phyloP scores from a whole-genome alignment of 2,329 filamentous ascomycete species.

The Fusarium chlamydosporum region DNA sequence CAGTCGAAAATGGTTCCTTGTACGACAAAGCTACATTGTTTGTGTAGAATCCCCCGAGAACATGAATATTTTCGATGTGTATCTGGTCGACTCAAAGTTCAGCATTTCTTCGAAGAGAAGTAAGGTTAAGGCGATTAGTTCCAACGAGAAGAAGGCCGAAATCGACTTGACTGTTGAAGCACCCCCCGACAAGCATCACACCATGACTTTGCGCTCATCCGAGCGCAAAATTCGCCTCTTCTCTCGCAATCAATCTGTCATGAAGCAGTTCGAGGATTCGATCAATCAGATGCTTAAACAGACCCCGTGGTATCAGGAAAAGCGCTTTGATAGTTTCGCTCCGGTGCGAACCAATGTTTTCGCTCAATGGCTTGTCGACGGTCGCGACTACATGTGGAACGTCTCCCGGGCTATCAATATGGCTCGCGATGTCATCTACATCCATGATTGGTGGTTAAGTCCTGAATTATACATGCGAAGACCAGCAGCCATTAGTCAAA shows the following conservation, averaged over 20 bases:
- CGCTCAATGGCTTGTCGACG: conserved; percentile 97
- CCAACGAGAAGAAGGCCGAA: conserved; percentile 72
- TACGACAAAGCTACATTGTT: conserved; percentile 97
- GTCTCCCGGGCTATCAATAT: conserved; percentile 96
- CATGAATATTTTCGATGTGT: conserved; percentile 99
- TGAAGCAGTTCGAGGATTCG: conserved; percentile 94
- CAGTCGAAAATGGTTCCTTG: conserved; percentile 95
- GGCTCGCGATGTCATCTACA: conserved; percentile 97
- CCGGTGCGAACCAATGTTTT: conserved; percentile 89
- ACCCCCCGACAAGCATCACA: conserved; percentile 76
- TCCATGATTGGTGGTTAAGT: conserved; percentile 99
- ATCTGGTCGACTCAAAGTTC: conserved; percentile 93
- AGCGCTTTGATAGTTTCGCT: conserved; percentile 94
- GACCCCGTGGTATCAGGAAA: conserved; percentile 85
- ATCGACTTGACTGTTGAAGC: conserved; percentile 60
- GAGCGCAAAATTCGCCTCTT: conserved; percentile 93
- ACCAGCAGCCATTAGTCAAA: conserved; percentile 95
- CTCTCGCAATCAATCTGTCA: conserved; percentile 88
- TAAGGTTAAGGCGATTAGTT: conserved; percentile 65
- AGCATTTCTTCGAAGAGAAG: conserved; percentile 80
- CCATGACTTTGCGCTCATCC: conserved; percentile 87
- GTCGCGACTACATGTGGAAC: conserved; percentile 99
- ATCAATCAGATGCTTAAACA: conserved; percentile 86
- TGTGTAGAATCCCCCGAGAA: conserved; percentile 99
- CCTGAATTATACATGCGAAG: conserved; percentile 96